These are phyloP conservation scores for Lipomyces kockii DNA, from an alignment of 805 yeast species.

Conservation along the genomic window DNA sequence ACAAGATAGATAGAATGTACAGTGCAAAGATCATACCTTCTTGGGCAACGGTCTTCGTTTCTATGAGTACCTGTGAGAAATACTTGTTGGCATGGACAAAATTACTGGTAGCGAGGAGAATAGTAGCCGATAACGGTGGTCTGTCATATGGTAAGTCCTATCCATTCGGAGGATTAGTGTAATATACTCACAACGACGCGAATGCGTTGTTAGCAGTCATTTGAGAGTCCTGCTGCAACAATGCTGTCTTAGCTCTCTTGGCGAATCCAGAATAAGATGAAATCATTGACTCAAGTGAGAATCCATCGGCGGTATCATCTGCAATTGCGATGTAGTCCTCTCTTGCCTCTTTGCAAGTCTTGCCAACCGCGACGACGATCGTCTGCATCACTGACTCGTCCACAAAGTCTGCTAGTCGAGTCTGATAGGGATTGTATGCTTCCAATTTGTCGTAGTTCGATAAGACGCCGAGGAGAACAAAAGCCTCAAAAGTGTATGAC, in stretches of 20 bases:
- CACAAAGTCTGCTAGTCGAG: constrained; percentile 48
- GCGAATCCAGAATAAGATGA: constrained; percentile 28
- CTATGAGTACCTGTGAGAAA: constrained; percentile 43
- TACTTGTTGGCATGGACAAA: constrained; percentile 46
- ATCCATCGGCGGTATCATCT: constrained; percentile 27
- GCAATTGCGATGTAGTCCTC: constrained; percentile 23
- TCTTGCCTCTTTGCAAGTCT: constrained; percentile 13
- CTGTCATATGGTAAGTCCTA: not conserved
- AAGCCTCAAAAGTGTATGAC: constrained; percentile 44
- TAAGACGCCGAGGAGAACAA: constrained; percentile 46
- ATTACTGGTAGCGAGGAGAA: constrained; percentile 43
- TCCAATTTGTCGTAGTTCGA: constrained; percentile 47
- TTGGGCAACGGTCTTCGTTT: constrained; percentile 33
- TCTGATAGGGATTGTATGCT: constrained; percentile 46
- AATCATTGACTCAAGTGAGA: constrained; percentile 28
- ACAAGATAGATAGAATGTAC: not conserved
- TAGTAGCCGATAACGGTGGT: constrained; percentile 27
- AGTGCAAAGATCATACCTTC: constrained; percentile 13
- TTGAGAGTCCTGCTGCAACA: constrained; percentile 24
- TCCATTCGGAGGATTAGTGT: not conserved
- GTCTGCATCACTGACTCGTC: constrained; percentile 46
- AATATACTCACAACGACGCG: constrained; percentile 14
- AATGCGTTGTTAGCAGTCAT: constrained; percentile 16
- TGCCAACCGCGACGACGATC: constrained; percentile 36
- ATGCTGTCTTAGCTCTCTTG: constrained; percentile 24